Base-by-base conservation (phyloP, 257 asterid species). In the Lithospermum erythrorhizon region DNA sequence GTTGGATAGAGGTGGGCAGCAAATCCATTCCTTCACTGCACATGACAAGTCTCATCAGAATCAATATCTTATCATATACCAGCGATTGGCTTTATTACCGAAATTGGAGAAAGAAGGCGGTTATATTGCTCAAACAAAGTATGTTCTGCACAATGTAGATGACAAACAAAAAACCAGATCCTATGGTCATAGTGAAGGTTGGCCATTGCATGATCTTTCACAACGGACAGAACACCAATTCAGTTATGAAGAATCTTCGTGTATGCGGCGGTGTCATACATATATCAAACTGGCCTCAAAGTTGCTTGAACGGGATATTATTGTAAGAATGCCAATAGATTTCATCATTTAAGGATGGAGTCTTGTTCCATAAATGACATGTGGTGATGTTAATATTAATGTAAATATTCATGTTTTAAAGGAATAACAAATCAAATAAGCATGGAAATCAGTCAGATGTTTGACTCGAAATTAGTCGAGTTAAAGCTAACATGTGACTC, bases 151-250 rank as follows among this genome's bases (percentile, higher is more conserved):
- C 48, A 68, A 83, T 67, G 76, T 82, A 67, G 85, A 73, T 59
- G 96, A 83, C 75, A 29, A 49, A 55, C 82, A 83, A 70, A 85
- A 86, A 61, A 70, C 73, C 60, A 66, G 81, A 73, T 83, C 78
- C 82, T 89, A 65, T 51, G 81, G 93, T 51, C 97, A 90, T 24
- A 83, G 96, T 57, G 95, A 87, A 78, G 95, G 61, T 86, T 90
- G 58, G 96, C 96, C 61, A 68, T 89, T 65, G 85, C 95, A 20
- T 61, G 94, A 87, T 66, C 67, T 90, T 70, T 29, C 29, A 81
- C 82, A 47, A 20, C 74, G 3, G 29, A 49, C 9, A 19, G 79
- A 22, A 70, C 21, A 19, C 84, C 82, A 13, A 81, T 90, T 21
- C 69, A 56, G 70, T 90, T 41, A 80, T 85, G 9, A 83, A 90